Percentiles rank a stretch among this genome's conserved stretches.
These are phyloP conservation scores for Rubia yunnanensis DNA, from an alignment of 257 asterid genomes.

Conservation along the genomic window DNA sequence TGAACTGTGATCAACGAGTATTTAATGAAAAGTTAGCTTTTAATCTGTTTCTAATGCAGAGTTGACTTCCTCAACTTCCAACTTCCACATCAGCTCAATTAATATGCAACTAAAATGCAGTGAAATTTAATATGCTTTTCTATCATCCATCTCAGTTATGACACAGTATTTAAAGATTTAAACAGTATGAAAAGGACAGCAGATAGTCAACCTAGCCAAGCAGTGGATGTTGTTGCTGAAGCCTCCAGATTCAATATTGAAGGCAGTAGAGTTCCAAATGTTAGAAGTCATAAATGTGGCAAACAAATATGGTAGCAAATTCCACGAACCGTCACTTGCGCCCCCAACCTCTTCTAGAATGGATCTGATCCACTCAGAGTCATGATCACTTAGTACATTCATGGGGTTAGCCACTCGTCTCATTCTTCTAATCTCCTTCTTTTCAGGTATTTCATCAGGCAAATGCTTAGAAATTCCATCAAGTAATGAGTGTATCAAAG, in stretches of 20 bases:
- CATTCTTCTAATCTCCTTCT: conserved; percentile 84
- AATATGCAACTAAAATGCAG: neutral
- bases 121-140: neutral
- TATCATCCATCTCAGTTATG: neutral
- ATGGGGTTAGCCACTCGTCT: conserved; percentile 75
- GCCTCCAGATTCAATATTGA: conserved; percentile 88
- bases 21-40: neutral
- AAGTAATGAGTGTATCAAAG: conserved; percentile 81
- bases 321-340: conserved; percentile 92
- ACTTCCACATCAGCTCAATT: neutral
- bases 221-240: conserved; percentile 91
- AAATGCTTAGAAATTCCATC: conserved; percentile 69
- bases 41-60: neutral
- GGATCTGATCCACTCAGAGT: conserved; percentile 78
- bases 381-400: conserved; percentile 61
- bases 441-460: conserved; percentile 78
- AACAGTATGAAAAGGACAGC: conserved; percentile 2
- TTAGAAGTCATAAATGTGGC: conserved; percentile 80
- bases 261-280: conserved; percentile 82
- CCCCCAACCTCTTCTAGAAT: conserved; percentile 89
- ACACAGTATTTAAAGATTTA: neutral
- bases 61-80: neutral
- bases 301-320: conserved; percentile 82
- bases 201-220: conserved; percentile 56
- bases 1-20: neutral